Evolutionary conservation across 2,329 filamentous ascomycete species (phyloP).

Genomic region (Epichloe sibirici): DNA sequence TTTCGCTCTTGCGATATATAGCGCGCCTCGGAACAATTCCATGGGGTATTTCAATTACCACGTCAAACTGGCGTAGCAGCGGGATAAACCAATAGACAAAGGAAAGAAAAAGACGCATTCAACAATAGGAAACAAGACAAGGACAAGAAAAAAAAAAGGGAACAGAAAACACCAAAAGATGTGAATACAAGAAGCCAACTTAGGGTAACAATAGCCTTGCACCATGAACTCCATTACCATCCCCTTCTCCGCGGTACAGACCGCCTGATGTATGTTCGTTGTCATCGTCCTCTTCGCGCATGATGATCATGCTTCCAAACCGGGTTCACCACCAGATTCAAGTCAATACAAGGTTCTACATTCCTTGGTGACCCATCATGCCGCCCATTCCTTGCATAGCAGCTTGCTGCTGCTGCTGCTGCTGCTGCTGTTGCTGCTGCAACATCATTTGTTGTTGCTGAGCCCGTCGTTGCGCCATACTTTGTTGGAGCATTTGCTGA

Average conservation of each 20-base stretch:
- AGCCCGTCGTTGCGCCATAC: slow-evolving; percentile 19
- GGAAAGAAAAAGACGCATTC: neutral
- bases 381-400: slow-evolving; percentile 40
- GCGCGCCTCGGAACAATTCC: slow-evolving; percentile 15
- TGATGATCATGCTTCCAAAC: neutral
- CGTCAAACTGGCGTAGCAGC: slow-evolving; percentile 10
- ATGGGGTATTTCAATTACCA: slow-evolving; percentile 19
- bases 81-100: neutral
- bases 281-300: neutral
- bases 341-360: slow-evolving; percentile 19
- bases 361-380: slow-evolving; percentile 41
- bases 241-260: neutral
- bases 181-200: slow-evolving; percentile 2
- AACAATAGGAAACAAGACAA: neutral
- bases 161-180: slow-evolving; percentile 2
- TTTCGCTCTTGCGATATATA: slow-evolving; percentile 1
- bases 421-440: slow-evolving; percentile 26
- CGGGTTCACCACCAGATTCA: neutral
- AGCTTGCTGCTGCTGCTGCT: slow-evolving; percentile 15
- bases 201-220: neutral
- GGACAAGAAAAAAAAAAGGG: neutral
- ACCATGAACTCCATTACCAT: slow-evolving; percentile 2
- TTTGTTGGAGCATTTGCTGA: slow-evolving; percentile 20
- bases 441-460: slow-evolving; percentile 21
- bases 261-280: neutral